A percentile compares a stretch with the other conserved stretches of the same genome.
These are phyloP conservation scores for Turnera subulata DNA, from an alignment of 345 rosid species.

Conservation along the genomic window DNA sequence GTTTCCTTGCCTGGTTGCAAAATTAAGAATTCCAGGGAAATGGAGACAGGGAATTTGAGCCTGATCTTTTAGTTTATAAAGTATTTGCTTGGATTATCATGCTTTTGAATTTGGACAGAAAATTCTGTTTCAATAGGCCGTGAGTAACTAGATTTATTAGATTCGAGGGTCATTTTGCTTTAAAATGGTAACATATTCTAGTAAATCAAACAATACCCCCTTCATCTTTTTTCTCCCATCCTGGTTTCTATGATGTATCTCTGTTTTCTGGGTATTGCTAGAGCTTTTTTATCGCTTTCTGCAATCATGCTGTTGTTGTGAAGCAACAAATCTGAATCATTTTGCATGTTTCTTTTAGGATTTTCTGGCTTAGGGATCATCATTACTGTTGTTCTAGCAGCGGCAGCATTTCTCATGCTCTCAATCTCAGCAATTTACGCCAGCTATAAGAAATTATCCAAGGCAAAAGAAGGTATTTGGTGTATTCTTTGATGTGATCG, in stretches of 20 bases:
- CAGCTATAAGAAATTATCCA: slow-evolving; percentile 20
- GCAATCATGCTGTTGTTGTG: no score
- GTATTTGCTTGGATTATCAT: no score
- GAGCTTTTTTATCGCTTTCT: no score
- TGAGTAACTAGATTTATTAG: no score
- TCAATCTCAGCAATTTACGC: slow-evolving; percentile 30
- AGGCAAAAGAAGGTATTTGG: slow-evolving; percentile 35
- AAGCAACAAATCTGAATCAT: not conserved
- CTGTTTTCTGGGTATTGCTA: no score
- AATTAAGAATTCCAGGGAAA: not conserved
- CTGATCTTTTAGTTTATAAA: no score
- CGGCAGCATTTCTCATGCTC: slow-evolving; percentile 32
- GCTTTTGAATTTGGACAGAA: no score
- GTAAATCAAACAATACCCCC: not conserved
- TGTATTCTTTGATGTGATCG: not conserved
- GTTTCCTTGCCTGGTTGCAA: not conserved
- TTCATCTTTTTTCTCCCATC: not conserved
- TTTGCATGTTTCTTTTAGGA: slow-evolving; percentile 14
- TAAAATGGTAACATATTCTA: not conserved
- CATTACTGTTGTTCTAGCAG: slow-evolving; percentile 28
- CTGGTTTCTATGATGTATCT: no score
- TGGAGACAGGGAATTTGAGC: not conserved
- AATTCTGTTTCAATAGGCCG: no score
- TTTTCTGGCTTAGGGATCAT: slow-evolving; percentile 19
- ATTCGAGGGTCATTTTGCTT: no score